Percentiles rank a stretch among this genome's conserved stretches.
Conservation (phyloP, 768 basidiomycete genomes). For the Fomitopsis serialis region DNA sequence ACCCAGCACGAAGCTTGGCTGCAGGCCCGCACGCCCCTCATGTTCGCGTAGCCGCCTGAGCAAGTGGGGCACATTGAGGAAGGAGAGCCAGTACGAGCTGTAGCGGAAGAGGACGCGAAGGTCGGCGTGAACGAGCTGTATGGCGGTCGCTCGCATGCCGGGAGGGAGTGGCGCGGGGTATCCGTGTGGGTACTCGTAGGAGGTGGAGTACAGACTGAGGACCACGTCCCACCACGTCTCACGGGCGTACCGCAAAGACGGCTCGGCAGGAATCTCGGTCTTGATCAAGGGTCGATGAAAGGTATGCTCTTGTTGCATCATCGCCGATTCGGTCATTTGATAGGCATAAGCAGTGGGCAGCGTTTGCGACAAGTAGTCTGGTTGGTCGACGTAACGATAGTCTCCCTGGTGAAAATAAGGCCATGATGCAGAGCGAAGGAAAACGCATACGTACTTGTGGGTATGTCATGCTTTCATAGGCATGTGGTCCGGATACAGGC, state of each 20-base stretch:
- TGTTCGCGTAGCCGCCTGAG: conserved; percentile 55
- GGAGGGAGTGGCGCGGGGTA: conserved; percentile 6
- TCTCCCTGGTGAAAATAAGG: not conserved
- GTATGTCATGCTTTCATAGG: not conserved
- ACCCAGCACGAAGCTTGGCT: conserved; percentile 62
- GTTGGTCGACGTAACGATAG: not conserved
- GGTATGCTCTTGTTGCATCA: not conserved
- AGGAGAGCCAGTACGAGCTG: conserved; percentile 70
- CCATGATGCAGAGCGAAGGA: not conserved
- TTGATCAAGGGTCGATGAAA: not conserved
- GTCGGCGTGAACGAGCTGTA: conserved; percentile 45
- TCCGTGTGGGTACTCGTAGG: conserved; percentile 3
- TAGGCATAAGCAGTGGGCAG: not conserved
- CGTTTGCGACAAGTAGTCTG: not conserved
- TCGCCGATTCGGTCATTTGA: not conserved
- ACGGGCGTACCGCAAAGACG: conserved; percentile 61
- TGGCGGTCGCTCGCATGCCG: conserved; percentile 39
- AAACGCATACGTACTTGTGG: not conserved
- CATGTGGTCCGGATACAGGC: not conserved
- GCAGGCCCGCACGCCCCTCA: conserved; percentile 46
- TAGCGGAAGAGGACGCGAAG: conserved; percentile 58
- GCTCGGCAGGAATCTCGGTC: conserved; percentile 32
- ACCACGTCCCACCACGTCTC: conserved; percentile 81
- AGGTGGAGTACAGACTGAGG: conserved; percentile 42
- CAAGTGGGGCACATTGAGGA: conserved; percentile 68